Base-by-base conservation (phyloP, 2,329 filamentous ascomycete species). In the Lachnellula cervina region DNA sequence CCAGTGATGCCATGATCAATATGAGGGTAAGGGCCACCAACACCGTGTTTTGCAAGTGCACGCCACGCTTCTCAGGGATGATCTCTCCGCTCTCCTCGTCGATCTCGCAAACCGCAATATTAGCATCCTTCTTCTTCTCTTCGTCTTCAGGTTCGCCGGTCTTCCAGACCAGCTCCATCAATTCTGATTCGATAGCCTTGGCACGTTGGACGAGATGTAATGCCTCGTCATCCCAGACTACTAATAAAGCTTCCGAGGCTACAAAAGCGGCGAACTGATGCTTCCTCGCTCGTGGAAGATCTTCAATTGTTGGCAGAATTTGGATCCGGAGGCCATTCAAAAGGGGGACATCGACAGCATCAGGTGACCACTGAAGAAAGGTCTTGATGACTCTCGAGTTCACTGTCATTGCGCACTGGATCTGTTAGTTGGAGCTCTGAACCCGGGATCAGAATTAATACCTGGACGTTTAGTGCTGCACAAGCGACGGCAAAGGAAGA, bases 221-320 rank as follows among this genome's bases (percentile, higher is more conserved):
- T 0, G 88, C 82, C 55, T 92, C 87, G 62, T 93, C 89, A 62
- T 93, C 89, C 89, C 89, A 94, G 1, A 93, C 88, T 1, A 93
- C 76, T 1, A 94, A 74, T 5, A 92, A 75, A 4, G 82, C 82
- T 59, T 89, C 84, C 0, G 81, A 82, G 2, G 87, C 84, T 43
- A 93, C 79, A 68, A 93, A 92, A 7, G 89, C 89, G 13, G 88
- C 89, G 62, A 88, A 91, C 68, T 93, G 89, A 68, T 90, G 83
- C 69, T 90, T 92, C 57, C 88, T 80, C 5, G 87, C 88, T 42
- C 82, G 78, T 0, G 83, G 78, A 4, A 91, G 77, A 66, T 90
- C 87, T 16, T 86, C 81, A 46, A 91, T 80, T 0, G 82, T 87
- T 0, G 87, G 86, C 9, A 91, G 71, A 57, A 92, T 87, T 71